Base-by-base conservation (phyloP, 1,284 basidiomycete genomes). In the Melampsora larici-populina region DNA sequence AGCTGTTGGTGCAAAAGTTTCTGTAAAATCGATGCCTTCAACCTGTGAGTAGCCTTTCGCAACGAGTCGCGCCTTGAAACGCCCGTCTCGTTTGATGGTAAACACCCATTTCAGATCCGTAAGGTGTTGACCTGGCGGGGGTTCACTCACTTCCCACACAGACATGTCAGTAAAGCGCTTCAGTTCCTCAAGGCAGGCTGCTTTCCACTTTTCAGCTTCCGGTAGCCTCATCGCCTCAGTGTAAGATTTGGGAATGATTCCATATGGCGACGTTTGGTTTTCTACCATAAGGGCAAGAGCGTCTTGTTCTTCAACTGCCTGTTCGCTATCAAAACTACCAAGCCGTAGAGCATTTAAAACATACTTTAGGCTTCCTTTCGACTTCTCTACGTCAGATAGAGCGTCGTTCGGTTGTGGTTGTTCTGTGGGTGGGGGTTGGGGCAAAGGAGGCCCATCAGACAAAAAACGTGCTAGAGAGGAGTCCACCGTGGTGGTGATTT, bases 1-100 rank as follows among this genome's bases (percentile, higher is more conserved):
- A 3, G 71, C 71, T 15, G 71, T 74, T 6, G 71, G 71, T 1
- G 71, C 71, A 36, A 66, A 74, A 21, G 71, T 74, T 8, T 51
- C 48, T 6, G 18, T 8, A 51, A 55, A 74, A 26, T 74, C 71
- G 4, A 18, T 46, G 29, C 62, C 48, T 6, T 26, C 17, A 8
- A 33, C 7, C 15, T 74, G 71, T 1, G 26, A 36, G 49, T 31
- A 65, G 7, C 71, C 71, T 40, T 66, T 64, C 15, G 71, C 71
- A 2, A 74, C 43, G 26, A 33, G 65, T 1, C 71, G 24, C 9
- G 71, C 71, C 18, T 74, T 74, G 26, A 15, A 33, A 11, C 29
- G 21, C 1, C n/a, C n/a, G n/a, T n/a, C n/a, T n/a, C n/a, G n/a
- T n/a, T n/a, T n/a, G n/a, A n/a, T n/a, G n/a, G n/a, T 18, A 36